Evolutionary conservation across 225 moss, liverwort and hornwort genomes (phyloP).

Genomic region (Marchantia polymorpha): DNA sequence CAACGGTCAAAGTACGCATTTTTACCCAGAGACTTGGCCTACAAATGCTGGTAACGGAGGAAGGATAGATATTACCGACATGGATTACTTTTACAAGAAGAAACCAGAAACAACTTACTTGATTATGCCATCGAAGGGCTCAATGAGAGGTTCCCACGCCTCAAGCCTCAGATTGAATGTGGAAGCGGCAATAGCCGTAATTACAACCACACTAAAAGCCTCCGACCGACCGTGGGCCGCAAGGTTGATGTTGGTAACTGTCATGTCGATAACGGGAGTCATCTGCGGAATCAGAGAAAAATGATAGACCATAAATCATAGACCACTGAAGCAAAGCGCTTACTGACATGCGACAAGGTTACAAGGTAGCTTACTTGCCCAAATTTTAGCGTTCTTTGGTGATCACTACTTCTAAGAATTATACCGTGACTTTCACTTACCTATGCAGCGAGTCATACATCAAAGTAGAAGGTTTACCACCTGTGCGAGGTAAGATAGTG

Average conservation of each 20-base stretch:
- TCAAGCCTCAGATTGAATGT: constrained; percentile 92
- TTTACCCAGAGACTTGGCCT: no score
- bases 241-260: constrained; percentile 84
- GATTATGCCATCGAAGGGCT: constrained; percentile 98
- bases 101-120: constrained; percentile 56
- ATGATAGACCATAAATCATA: background rate
- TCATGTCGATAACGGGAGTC: constrained; percentile 85
- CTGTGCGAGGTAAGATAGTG: no score
- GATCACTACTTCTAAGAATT: no score
- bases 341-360: no score
- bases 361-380: no score
- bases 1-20: no score
- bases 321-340: background rate
- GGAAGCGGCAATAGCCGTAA: constrained; percentile 89
- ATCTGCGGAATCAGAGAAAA: constrained; percentile 51
- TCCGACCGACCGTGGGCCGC: constrained; percentile 91
- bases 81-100: background rate
- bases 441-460: no score
- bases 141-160: constrained; percentile 96
- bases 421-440: no score
- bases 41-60: no score
- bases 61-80: no score
- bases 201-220: constrained; percentile 79
- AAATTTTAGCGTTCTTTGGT: no score
- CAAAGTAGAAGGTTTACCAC: no score